A percentile compares a stretch with the other conserved stretches of the same genome.
These are phyloP conservation scores for Hyphodiscus sp. DNA, from an alignment of 2,329 filamentous ascomycete genomes.

Conservation along the genomic window DNA sequence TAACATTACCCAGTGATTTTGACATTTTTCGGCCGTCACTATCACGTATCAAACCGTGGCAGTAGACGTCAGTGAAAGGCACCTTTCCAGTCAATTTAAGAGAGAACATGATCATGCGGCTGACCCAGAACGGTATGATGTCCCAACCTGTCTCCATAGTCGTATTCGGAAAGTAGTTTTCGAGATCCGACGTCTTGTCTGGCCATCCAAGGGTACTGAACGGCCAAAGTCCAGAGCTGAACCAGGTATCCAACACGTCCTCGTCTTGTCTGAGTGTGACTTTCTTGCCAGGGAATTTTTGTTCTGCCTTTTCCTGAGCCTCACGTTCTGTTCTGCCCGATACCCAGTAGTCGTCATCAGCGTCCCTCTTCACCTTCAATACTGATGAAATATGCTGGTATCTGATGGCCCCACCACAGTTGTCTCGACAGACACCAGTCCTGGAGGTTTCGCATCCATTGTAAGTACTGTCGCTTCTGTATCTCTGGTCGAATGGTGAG, in stretches of 20 bases:
- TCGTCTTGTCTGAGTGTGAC: constrained; percentile 77
- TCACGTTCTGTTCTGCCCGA: constrained; percentile 73
- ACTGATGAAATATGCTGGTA: constrained; percentile 80
- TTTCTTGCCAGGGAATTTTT: constrained; percentile 73
- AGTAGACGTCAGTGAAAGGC: constrained; percentile 93
- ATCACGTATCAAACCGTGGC: constrained; percentile 86
- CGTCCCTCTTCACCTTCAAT: constrained; percentile 61
- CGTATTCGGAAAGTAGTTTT: constrained; percentile 80
- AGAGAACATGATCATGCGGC: constrained; percentile 89
- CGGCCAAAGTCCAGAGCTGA: constrained; percentile 89
- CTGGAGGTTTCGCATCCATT: constrained; percentile 83
- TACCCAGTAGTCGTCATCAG: constrained; percentile 68
- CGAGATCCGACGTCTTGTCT: constrained; percentile 68
- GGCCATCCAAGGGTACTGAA: constrained; percentile 94
- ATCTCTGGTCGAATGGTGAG: constrained; percentile 82
- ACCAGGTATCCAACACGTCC: constrained; percentile 95
- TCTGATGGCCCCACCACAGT: constrained; percentile 96
- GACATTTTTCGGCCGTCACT: constrained; percentile 96
- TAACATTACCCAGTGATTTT: constrained; percentile 91
- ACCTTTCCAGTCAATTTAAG: constrained; percentile 87
- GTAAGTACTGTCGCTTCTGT: constrained; percentile 76
- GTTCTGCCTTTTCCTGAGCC: constrained; percentile 71
- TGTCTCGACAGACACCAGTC: constrained; percentile 95
- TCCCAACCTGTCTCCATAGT: constrained; percentile 95
- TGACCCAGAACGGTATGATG: constrained; percentile 91